These are phyloP conservation scores for Phytophthora melonis DNA, from an alignment of 352 stramenopile species.

Conservation along the genomic window DNA sequence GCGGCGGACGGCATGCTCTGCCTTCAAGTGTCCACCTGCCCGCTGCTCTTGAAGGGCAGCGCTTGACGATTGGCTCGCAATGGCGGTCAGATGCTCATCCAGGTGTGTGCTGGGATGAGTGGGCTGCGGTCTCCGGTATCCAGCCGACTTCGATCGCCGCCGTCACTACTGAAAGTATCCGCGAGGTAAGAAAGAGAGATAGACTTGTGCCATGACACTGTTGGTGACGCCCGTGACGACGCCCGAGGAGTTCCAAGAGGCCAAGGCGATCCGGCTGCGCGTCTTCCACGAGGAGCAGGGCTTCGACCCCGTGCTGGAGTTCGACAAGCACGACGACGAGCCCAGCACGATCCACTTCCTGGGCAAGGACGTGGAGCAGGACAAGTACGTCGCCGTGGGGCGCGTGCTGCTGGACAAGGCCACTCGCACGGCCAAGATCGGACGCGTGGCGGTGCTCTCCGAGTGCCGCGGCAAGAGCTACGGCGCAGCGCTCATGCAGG, in stretches of 20 bases:
- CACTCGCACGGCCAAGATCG: constrained; percentile 55
- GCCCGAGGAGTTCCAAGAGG: constrained; percentile 46
- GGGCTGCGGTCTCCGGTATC: no score
- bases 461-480: constrained; percentile 68
- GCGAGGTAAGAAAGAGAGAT: no score
- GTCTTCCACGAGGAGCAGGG: constrained; percentile 70
- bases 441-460: constrained; percentile 63
- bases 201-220: constrained; percentile 35
- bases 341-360: constrained; percentile 62
- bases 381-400: constrained; percentile 63
- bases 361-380: constrained; percentile 58
- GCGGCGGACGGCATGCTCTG: background rate
- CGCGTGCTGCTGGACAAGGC: constrained; percentile 48
- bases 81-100: constrained; percentile 17
- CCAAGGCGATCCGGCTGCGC: constrained; percentile 51
- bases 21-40: background rate
- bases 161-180: no score
- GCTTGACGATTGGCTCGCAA: background rate
- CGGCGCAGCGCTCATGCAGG: constrained; percentile 53
- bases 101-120: background rate
- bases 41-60: background rate
- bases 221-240: constrained; percentile 54
- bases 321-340: constrained; percentile 56
- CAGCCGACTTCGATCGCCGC: no score
- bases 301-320: constrained; percentile 47